A percentile compares a stretch with the other conserved stretches of the same genome.
These are phyloP conservation scores for Daldinia vernicosa DNA, from an alignment of 495 filamentous ascomycete genomes.

Conservation along the genomic window DNA sequence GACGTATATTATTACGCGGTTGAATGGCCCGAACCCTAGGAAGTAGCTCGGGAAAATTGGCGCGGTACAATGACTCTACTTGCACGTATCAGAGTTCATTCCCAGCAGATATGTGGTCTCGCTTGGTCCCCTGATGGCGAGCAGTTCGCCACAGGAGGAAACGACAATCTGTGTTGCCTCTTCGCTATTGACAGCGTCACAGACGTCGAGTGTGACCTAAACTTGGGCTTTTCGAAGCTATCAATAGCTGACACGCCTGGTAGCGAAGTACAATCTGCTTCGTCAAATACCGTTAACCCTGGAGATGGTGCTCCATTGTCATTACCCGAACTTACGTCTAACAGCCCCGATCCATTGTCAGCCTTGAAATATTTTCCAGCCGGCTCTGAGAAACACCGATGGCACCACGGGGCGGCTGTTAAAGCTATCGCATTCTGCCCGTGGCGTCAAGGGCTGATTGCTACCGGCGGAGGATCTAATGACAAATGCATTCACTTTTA, in stretches of 20 bases:
- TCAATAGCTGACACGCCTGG: slow-evolving; percentile 7
- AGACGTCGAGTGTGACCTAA: slow-evolving; percentile 28
- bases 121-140: slow-evolving; percentile 83
- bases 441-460: slow-evolving; percentile 87
- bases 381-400: slow-evolving; percentile 74
- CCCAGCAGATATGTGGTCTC: slow-evolving; percentile 91
- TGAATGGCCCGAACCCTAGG: slow-evolving; percentile 77
- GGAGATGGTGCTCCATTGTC: slow-evolving; percentile 9
- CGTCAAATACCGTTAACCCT: slow-evolving; percentile 20
- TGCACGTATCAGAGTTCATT: slow-evolving; percentile 79
- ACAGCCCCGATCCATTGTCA: slow-evolving; percentile 8
- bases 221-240: neutral
- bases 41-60: slow-evolving; percentile 69
- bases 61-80: slow-evolving; percentile 79
- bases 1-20: slow-evolving; percentile 87
- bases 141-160: slow-evolving; percentile 86
- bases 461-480: slow-evolving; percentile 92
- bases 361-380: slow-evolving; percentile 43
- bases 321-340: neutral
- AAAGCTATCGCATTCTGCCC: slow-evolving; percentile 98
- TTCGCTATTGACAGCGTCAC: slow-evolving; percentile 75
- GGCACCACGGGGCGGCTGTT: slow-evolving; percentile 85
- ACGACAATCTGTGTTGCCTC: slow-evolving; percentile 88
- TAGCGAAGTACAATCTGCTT: slow-evolving; percentile 3
- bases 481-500: slow-evolving; percentile 97